Evolutionary conservation across 2,329 filamentous ascomycete genomes (phyloP), one percentile per base, ranked within the genome.

Genomic region (Colletotrichum tropicale): DNA sequence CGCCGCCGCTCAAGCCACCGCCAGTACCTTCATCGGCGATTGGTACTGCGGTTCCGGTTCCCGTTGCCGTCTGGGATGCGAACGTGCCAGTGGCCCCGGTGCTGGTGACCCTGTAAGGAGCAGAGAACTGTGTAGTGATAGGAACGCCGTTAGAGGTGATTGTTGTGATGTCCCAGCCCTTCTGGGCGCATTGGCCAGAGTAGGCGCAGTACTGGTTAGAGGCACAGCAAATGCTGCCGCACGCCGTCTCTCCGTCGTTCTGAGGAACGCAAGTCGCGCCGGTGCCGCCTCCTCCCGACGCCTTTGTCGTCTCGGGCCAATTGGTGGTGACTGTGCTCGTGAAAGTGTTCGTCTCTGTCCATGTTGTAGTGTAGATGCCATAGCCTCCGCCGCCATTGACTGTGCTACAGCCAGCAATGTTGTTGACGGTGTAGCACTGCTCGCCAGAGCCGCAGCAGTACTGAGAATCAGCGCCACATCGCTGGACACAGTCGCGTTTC

Each of bases 221-320:
- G 28, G 91, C 90, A 83, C 94, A 96, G 88, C 94, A 96, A 74
- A 93, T 92, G 68, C 82, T 82, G 36, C 94, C 94, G 81, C 94
- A 96, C 5, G 90, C 87, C 9, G 89, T 89, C 83, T 94, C 86
- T 71, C 89, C 88, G 6, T 86, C 83, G n/a, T 85, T 85, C 65
- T 83, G 81, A 2, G 91, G 90, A 1, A 87, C 82, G 81, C 91
- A 93, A 77, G 86, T 81, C 52, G 83, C 85, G 26, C 86, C 85
- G 18, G 65, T 32, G 34, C 43, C 69, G 24, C 65, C 71, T 38
- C 64, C 75, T 10, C 61, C 70, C 5, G 81, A 82, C n/a, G 85
- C 87, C 3, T 86, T 86, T 24, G 85, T 83, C 7, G 88, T 88
- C 1, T 87, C 86, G 4, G 86, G 85, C 43, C 85, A 85, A 80